phyloP scores from a whole-genome alignment of 108 stramenopile species.

The Cyclotella atomus region DNA sequence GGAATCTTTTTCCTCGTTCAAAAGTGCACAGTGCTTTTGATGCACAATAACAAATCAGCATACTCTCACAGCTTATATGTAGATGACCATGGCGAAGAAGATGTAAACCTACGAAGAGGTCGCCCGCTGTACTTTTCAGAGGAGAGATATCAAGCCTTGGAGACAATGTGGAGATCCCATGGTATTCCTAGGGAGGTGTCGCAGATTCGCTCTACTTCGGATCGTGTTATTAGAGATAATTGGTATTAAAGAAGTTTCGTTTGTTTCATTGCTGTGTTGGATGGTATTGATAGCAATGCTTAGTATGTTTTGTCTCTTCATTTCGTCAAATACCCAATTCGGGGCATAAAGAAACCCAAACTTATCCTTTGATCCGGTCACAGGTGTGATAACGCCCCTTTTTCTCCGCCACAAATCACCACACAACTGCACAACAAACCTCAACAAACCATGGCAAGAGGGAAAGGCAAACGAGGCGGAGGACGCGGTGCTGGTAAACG shows the following conservation, averaged over 20 bases:
- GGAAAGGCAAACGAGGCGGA: slow-evolving; percentile 76
- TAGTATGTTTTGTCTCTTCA: too few relatives aligned
- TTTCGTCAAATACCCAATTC: too few relatives aligned
- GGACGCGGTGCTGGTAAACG: slow-evolving; percentile 72
- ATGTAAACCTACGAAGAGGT: slow-evolving; percentile 83
- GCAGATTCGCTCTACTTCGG: slow-evolving; percentile 88
- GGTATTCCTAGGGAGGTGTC: slow-evolving; percentile 91
- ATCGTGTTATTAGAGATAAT: slow-evolving; percentile 90
- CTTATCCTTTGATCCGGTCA: too few relatives aligned
- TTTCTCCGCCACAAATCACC: too few relatives aligned
- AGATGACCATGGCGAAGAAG: slow-evolving; percentile 95
- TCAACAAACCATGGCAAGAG: slow-evolving; percentile 79
- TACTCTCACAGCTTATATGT: slow-evolving; percentile 92
- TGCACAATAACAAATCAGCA: slow-evolving; percentile 93
- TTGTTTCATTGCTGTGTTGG: too few relatives aligned
- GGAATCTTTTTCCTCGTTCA: slow-evolving; percentile 92
- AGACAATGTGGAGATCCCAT: slow-evolving; percentile 81
- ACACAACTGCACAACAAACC: too few relatives aligned
- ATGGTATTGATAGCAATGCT: too few relatives aligned
- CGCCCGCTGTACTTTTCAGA: slow-evolving; percentile 89
- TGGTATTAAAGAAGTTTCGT: too few relatives aligned
- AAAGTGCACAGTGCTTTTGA: slow-evolving; percentile 91
- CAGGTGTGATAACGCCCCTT: too few relatives aligned
- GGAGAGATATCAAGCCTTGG: slow-evolving; percentile 77
- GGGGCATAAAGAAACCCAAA: too few relatives aligned